Evolutionary conservation across 2,329 filamentous ascomycete genomes (phyloP).

Genomic region (Fusarium protoensiforme): DNA sequence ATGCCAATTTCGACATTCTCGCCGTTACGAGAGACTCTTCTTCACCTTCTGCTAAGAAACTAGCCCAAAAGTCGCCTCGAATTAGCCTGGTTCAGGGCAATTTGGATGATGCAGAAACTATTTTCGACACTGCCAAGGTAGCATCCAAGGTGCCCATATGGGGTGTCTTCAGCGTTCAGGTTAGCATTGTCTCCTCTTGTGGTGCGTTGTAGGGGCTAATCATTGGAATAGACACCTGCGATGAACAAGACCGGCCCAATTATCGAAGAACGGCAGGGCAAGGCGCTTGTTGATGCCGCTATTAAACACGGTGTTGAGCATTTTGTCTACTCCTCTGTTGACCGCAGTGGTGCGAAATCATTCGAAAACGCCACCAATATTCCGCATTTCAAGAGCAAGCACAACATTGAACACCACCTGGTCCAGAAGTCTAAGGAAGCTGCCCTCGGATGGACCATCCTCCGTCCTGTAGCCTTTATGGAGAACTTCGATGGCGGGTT

Average conservation of each 20-base stretch:
- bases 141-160: neutral
- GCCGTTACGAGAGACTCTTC: conserved; percentile 68
- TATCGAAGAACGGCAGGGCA: conserved; percentile 58
- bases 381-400: conserved; percentile 70
- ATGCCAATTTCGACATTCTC: conserved; percentile 61
- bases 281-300: conserved; percentile 64
- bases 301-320: conserved; percentile 64
- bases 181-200: neutral
- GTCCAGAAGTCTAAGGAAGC: conserved; percentile 51
- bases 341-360: conserved; percentile 66
- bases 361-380: conserved; percentile 63
- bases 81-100: conserved; percentile 69
- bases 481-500: conserved; percentile 50
- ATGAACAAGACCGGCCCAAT: neutral
- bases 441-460: conserved; percentile 50
- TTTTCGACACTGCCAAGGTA: conserved; percentile 53
- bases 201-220: neutral
- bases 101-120: conserved; percentile 59
- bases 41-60: conserved; percentile 61
- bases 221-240: neutral
- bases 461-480: conserved; percentile 55
- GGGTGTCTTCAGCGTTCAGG: neutral
- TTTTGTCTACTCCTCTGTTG: conserved; percentile 71
- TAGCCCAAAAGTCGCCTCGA: conserved; percentile 56
- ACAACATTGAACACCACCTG: conserved; percentile 70